phyloP scores from a whole-genome alignment of 768 basidiomycete species.

The Tylopilus plumbeoviolaceoides region DNA sequence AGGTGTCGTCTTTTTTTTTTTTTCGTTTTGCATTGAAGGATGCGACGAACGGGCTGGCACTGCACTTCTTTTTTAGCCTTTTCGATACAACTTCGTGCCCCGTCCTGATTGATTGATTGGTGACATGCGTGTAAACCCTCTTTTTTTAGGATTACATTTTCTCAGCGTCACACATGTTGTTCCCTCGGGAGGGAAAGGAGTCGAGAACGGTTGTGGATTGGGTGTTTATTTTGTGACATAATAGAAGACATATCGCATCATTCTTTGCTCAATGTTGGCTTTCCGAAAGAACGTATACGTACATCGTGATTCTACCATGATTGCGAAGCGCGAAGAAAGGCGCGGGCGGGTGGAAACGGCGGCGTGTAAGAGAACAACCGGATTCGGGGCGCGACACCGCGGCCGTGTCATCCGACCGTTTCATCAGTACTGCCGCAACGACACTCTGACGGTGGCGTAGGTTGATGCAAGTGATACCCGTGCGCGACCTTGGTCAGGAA shows the following conservation, averaged over 20 bases:
- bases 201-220: neutral
- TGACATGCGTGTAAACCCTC: no score
- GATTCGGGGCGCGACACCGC: no score
- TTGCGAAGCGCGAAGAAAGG: neutral
- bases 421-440: no score
- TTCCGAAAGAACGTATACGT: no score
- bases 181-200: neutral
- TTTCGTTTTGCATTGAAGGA: no score
- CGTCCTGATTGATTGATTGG: neutral
- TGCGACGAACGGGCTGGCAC: slow-evolving; percentile 24
- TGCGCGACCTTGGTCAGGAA: slow-evolving; percentile 58
- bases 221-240: neutral
- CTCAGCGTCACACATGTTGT: neutral
- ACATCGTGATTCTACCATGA: no score
- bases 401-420: neutral
- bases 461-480: neutral
- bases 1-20: neutral
- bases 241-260: neutral
- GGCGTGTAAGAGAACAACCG: no score
- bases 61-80: slow-evolving; percentile 2
- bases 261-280: neutral
- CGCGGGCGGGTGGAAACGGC: no score
- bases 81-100: neutral
- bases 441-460: neutral
- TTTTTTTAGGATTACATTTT: neutral